Percentiles rank a stretch among this genome's conserved stretches.
Evolutionary conservation across 257 asterid species (phyloP).

Genomic region (Eucommia ulmoides): DNA sequence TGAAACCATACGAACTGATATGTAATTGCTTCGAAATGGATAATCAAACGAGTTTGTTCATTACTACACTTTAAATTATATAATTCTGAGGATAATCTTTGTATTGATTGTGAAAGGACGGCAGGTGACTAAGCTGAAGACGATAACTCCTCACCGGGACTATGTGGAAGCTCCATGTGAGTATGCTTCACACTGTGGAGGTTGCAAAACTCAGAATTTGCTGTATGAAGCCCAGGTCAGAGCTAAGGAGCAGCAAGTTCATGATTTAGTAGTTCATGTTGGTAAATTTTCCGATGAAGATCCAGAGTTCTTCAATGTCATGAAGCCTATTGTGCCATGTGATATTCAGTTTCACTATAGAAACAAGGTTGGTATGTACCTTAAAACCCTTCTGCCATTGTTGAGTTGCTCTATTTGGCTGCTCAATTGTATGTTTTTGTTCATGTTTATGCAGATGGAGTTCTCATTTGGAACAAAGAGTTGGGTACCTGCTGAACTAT

Average conservation of each 20-base stretch:
- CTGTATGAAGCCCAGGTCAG: slow-evolving; percentile 71
- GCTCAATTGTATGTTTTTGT: slow-evolving; percentile 5
- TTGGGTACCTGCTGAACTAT: slow-evolving; percentile 69
- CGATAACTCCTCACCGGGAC: slow-evolving; percentile 62
- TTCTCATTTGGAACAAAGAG: slow-evolving; percentile 78
- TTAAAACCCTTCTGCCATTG: slow-evolving; percentile 1
- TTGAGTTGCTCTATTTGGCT: background rate
- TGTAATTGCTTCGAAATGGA: background rate
- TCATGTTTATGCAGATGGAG: slow-evolving; percentile 60
- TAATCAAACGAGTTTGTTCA: too few relatives aligned
- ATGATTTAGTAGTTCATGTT: slow-evolving; percentile 58
- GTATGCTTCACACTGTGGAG: slow-evolving; percentile 83
- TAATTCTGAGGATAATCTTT: too few relatives aligned
- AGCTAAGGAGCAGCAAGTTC: slow-evolving; percentile 84
- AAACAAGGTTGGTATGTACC: slow-evolving; percentile 53
- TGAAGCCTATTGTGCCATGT: slow-evolving; percentile 90
- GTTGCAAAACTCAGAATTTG: slow-evolving; percentile 86
- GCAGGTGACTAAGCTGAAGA: slow-evolving; percentile 76
- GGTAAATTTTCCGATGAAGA: slow-evolving; percentile 57
- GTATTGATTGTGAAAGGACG: slow-evolving; percentile 13
- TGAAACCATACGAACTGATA: background rate
- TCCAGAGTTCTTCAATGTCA: slow-evolving; percentile 31
- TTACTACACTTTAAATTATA: too few relatives aligned
- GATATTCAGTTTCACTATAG: slow-evolving; percentile 79
- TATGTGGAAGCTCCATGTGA: slow-evolving; percentile 85